Evolutionary conservation across 2,329 filamentous ascomycete genomes (phyloP).

Genomic region (Orbilia javanica): DNA sequence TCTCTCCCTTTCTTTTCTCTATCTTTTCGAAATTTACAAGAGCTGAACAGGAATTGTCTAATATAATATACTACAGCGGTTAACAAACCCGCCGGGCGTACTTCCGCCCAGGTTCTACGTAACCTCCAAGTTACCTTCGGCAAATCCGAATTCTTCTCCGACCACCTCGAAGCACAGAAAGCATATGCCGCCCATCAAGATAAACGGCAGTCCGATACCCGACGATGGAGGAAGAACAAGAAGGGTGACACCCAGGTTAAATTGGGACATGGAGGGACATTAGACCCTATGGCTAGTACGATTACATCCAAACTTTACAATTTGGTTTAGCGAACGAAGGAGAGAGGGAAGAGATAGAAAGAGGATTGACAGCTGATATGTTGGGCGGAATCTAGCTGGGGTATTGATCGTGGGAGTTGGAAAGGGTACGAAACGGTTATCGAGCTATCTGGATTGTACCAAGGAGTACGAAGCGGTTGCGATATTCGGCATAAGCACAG

Average conservation of each 20-base stretch:
- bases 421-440: conserved; percentile 84
- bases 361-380: neutral
- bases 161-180: conserved; percentile 77
- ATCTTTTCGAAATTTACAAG: no score
- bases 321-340: neutral
- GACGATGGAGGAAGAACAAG: conserved; percentile 73
- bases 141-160: conserved; percentile 81
- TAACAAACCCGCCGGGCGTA: conserved; percentile 88
- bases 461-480: conserved; percentile 93
- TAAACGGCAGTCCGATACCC: conserved; percentile 63
- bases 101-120: conserved; percentile 90
- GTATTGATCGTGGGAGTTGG: conserved; percentile 91
- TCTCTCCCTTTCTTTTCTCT: no score
- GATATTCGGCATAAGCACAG: conserved; percentile 90
- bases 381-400: conserved; percentile 69
- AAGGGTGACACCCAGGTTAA: conserved; percentile 73
- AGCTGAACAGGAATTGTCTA: neutral
- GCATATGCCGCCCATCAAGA: conserved; percentile 71
- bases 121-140: conserved; percentile 88
- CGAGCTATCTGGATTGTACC: conserved; percentile 84
- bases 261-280: conserved; percentile 92
- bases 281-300: conserved; percentile 85
- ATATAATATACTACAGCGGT: conserved; percentile 73
- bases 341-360: neutral
- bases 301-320: neutral